These are phyloP conservation scores for Aspergillus fumigatiaffinis DNA, from an alignment of 2,329 filamentous ascomycete species.

Conservation along the genomic window DNA sequence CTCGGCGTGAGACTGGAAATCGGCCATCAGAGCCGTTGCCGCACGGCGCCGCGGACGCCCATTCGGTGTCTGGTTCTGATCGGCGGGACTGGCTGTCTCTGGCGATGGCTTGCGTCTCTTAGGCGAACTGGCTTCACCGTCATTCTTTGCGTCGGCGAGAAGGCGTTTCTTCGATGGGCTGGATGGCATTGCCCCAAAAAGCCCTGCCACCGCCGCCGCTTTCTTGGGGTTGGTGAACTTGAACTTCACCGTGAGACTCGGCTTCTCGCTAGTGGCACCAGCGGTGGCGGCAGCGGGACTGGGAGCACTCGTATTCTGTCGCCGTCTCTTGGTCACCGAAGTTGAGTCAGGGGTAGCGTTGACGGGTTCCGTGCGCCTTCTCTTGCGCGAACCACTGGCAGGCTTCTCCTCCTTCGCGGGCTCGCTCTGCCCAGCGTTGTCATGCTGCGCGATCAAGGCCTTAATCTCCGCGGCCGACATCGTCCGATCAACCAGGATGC, in stretches of 20 bases:
- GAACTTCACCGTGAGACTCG: conserved; percentile 12
- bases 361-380: conserved; percentile 9
- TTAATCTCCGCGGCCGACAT: conserved; percentile 17
- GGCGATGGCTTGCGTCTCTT: conserved; percentile 3
- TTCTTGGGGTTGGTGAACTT: conserved; percentile 5
- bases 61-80: conserved; percentile 9
- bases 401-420: not conserved
- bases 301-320: not conserved
- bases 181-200: not conserved
- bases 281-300: not conserved
- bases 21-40: conserved; percentile 17
- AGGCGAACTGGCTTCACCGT: not conserved
- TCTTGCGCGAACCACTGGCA: conserved; percentile 1
- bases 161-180: conserved; percentile 13
- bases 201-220: not conserved
- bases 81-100: not conserved
- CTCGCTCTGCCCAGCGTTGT: not conserved
- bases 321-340: not conserved
- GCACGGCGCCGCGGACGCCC: conserved; percentile 22
- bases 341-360: not conserved
- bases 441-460: conserved; percentile 16
- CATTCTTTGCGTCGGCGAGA: conserved; percentile 9
- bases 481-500: conserved; percentile 16
- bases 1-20: conserved; percentile 17
- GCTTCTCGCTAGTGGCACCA: conserved; percentile 1